Evolutionary conservation across 306 rosid genomes (phyloP).

Genomic region (Quercus berberidifolia): DNA sequence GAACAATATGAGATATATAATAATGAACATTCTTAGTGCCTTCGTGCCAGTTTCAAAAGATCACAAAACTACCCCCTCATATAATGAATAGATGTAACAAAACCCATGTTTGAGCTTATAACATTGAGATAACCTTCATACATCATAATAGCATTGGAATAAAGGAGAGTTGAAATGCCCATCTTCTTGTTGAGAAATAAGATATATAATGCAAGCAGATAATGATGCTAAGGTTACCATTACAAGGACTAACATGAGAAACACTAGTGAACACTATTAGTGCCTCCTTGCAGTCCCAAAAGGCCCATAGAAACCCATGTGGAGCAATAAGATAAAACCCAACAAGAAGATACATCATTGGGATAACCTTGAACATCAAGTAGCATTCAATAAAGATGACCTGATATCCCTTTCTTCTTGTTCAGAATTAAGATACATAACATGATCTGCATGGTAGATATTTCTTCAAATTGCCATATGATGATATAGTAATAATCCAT

Average conservation of each 20-base stretch:
- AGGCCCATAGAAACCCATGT: neutral
- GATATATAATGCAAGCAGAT: constrained; percentile 27
- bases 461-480: constrained; percentile 44
- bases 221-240: neutral
- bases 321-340: neutral
- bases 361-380: constrained; percentile 39
- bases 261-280: neutral
- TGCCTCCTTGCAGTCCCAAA: neutral
- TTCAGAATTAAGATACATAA: constrained; percentile 39
- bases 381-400: constrained; percentile 42
- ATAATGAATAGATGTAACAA: constrained; percentile 44
- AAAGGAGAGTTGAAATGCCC: constrained; percentile 43
- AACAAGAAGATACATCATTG: constrained; percentile 15
- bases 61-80: constrained; percentile 47
- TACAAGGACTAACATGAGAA: neutral
- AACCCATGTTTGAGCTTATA: constrained; percentile 52
- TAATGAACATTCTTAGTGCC: constrained; percentile 59
- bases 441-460: constrained; percentile 40
- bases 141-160: constrained; percentile 43
- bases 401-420: constrained; percentile 45
- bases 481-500: constrained; percentile 32
- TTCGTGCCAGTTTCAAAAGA: constrained; percentile 60
- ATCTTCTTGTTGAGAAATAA: constrained; percentile 49
- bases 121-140: constrained; percentile 41
- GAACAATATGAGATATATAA: constrained; percentile 74